phyloP scores from a whole-genome alignment of 106 monocot genomes.

The Acorus calamus region DNA sequence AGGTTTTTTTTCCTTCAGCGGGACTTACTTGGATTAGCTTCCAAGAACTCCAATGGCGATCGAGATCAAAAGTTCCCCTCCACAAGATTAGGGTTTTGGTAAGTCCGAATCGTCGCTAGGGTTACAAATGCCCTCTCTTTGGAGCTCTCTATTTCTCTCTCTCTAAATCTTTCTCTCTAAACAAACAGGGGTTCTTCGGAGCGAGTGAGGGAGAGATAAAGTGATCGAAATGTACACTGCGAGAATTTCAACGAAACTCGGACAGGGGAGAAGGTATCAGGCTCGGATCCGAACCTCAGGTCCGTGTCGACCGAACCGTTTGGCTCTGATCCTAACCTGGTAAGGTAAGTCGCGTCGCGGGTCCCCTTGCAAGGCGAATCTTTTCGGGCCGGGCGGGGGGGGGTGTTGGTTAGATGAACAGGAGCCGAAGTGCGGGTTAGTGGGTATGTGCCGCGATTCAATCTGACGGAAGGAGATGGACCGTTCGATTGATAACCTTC shows the following conservation, averaged over 20 bases:
- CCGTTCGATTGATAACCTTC: no score
- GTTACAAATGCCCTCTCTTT: not conserved
- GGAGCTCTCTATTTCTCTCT: not conserved
- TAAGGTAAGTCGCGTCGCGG: no score
- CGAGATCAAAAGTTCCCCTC: slow-evolving; percentile 3
- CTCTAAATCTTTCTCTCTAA: not conserved
- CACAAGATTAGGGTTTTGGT: slow-evolving; percentile 5
- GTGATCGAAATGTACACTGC: slow-evolving; percentile 16
- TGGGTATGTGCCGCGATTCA: no score
- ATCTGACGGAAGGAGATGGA: no score
- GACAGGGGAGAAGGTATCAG: not conserved
- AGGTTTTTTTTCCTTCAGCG: no score
- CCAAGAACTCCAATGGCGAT: slow-evolving; percentile 5
- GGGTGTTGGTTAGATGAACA: no score
- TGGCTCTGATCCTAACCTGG: no score
- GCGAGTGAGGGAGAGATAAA: slow-evolving; percentile 8
- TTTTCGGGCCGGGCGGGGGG: no score
- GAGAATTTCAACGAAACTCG: slow-evolving; percentile 7
- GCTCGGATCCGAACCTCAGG: slow-evolving; percentile 2
- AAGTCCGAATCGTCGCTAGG: not conserved
- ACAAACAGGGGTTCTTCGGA: not conserved
- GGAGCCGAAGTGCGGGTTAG: no score
- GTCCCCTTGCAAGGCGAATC: no score
- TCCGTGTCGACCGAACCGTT: not conserved
- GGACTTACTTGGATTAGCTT: slow-evolving; percentile 3